These are phyloP conservation scores for Hanseniaspora singularis DNA, from an alignment of 805 yeast species.

Conservation along the genomic window DNA sequence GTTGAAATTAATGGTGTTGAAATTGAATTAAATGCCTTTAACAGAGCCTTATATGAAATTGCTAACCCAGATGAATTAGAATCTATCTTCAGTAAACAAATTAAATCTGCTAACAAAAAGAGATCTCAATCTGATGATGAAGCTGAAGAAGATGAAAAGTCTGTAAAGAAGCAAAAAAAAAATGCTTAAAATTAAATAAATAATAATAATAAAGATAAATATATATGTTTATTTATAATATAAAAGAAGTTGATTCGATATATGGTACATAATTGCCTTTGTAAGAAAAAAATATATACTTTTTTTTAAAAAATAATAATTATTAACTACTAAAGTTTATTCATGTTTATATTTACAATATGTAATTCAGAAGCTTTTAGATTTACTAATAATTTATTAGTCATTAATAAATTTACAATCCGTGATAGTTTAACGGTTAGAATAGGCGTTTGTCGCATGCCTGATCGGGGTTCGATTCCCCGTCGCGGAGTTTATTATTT, in stretches of 20 bases:
- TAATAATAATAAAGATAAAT: not conserved
- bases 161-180: constrained; percentile 9
- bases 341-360: no score
- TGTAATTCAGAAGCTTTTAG: no score
- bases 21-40: constrained; percentile 47
- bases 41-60: constrained; percentile 71
- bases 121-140: constrained; percentile 19
- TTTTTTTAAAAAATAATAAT: no score
- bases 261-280: no score
- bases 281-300: no score
- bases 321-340: no score
- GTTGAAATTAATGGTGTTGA: constrained; percentile 31
- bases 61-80: constrained; percentile 60
- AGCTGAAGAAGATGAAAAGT: constrained; percentile 17
- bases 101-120: constrained; percentile 32
- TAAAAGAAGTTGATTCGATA: no score
- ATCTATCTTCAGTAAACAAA: constrained; percentile 48
- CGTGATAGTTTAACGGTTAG: constrained; percentile 18
- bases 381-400: no score
- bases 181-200: constrained; percentile 3
- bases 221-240: not conserved
- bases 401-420: constrained; percentile 7
- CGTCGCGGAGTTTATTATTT: constrained; percentile 17
- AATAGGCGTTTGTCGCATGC: constrained; percentile 18
- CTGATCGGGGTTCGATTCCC: constrained; percentile 19